Conservation (phyloP, 129 eudicot genomes). For the Arctium lappa region DNA sequence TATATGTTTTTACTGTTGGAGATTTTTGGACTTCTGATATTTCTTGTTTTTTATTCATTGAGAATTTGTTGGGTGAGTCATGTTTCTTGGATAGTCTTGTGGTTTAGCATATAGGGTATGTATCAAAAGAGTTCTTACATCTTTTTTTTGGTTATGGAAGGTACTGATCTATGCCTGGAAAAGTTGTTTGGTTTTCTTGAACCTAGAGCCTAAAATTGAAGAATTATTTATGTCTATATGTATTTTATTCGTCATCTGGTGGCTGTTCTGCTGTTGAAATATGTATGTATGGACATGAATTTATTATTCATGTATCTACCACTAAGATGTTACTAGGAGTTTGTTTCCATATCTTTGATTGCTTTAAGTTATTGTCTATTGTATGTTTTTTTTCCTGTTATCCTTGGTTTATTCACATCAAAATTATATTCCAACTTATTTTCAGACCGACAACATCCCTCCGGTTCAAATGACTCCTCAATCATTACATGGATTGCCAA, state of each 20-base stretch:
- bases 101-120: too few relatives aligned
- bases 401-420: background rate
- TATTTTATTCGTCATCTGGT: too few relatives aligned
- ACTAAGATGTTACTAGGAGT: background rate
- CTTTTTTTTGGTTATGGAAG: too few relatives aligned
- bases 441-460: constrained; percentile 60
- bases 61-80: background rate
- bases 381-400: background rate
- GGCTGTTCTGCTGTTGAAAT: too few relatives aligned
- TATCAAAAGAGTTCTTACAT: too few relatives aligned
- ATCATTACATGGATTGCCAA: constrained; percentile 76
- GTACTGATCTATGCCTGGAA: too few relatives aligned
- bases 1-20: background rate
- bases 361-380: background rate
- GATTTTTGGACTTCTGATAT: background rate
- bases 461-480: constrained; percentile 60
- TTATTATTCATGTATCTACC: too few relatives aligned
- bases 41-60: background rate
- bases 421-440: background rate
- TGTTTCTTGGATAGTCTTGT: background rate
- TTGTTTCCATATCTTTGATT: too few relatives aligned
- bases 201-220: background rate
- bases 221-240: background rate
- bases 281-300: too few relatives aligned
- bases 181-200: background rate